phyloP scores from a whole-genome alignment of 176 grass and related monocot genomes.

The Oryza longistaminata region DNA sequence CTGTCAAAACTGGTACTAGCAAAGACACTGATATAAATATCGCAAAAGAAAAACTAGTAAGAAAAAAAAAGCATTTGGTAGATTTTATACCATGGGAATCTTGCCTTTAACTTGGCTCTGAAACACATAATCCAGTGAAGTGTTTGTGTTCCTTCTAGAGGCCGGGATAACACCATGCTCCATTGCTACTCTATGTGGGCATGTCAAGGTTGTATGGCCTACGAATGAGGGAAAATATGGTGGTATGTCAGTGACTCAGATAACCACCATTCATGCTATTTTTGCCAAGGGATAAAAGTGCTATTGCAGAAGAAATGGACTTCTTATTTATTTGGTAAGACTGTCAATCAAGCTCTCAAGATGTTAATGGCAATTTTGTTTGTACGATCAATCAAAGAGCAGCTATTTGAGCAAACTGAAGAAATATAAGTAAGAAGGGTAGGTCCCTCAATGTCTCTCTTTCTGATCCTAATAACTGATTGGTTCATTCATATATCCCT shows the following conservation, averaged over 20 bases:
- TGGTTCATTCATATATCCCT: no score
- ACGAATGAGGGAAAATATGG: not conserved
- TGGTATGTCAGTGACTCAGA: not conserved
- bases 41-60: not conserved
- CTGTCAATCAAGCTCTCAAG: not conserved
- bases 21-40: not conserved
- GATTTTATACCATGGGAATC: constrained; percentile 45
- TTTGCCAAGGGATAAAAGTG: not conserved
- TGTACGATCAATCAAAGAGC: not conserved
- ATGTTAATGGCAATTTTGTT: not conserved
- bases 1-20: not conserved
- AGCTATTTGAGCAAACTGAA: no score
- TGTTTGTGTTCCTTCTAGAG: constrained; percentile 58
- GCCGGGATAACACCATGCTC: constrained; percentile 89
- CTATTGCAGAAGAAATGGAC: not conserved
- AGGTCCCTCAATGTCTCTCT: no score
- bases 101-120: constrained; percentile 83
- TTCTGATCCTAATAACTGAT: no score
- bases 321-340: not conserved
- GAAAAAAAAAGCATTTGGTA: not conserved
- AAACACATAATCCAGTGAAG: constrained; percentile 79
- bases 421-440: no score
- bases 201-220: constrained; percentile 94
- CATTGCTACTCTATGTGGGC: constrained; percentile 86
- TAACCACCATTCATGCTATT: not conserved